These are phyloP conservation scores for Oldenlandia corymbosa DNA, from an alignment of 257 asterid species.

Conservation along the genomic window DNA sequence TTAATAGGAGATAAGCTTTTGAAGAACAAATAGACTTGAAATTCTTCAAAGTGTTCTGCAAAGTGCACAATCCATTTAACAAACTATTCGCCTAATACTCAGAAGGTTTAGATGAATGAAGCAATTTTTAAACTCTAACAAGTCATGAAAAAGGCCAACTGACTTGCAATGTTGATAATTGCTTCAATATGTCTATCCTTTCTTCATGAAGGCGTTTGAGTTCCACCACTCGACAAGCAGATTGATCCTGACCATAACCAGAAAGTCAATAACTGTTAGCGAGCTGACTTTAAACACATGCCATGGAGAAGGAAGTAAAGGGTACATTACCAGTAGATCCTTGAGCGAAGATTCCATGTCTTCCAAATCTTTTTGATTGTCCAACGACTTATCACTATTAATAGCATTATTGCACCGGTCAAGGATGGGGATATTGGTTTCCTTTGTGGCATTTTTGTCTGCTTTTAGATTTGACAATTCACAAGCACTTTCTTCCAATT, in stretches of 20 bases:
- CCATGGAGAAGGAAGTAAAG: conserved; percentile 16
- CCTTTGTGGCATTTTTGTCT: conserved; percentile 62
- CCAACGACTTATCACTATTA: conserved; percentile 51
- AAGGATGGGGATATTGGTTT: conserved; percentile 40
- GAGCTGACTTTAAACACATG: conserved; percentile 12
- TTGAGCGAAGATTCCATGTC: conserved; percentile 70
- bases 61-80: conserved; percentile 18
- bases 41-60: conserved; percentile 75
- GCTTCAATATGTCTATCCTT: conserved; percentile 63
- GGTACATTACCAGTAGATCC: conserved; percentile 60
- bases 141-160: conserved; percentile 14
- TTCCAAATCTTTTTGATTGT: conserved; percentile 67
- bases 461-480: conserved; percentile 64
- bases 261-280: background rate
- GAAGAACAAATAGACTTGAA: conserved; percentile 63
- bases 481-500: conserved; percentile 75
- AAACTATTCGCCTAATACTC: background rate
- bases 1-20: conserved; percentile 58
- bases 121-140: no score
- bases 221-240: conserved; percentile 53
- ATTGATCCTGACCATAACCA: conserved; percentile 48
- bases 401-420: conserved; percentile 51
- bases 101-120: conserved; percentile 12
- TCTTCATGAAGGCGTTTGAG: conserved; percentile 81
- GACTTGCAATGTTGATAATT: conserved; percentile 77